Base-by-base conservation (phyloP, 2,329 filamentous ascomycete species). In the Thielaviopsis populi region DNA sequence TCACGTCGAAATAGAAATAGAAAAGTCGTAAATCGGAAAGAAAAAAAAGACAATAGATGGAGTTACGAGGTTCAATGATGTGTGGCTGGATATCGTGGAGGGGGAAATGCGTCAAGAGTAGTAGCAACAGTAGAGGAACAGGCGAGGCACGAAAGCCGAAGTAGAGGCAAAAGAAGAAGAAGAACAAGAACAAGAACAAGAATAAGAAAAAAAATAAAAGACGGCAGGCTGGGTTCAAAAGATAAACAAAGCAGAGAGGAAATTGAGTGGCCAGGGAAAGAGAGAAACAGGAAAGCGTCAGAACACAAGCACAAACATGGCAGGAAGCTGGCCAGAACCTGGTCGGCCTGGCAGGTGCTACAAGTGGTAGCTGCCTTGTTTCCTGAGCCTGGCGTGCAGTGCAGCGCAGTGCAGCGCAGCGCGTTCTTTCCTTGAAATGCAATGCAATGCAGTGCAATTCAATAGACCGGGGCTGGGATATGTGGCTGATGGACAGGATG, bases 131-230 rank as follows among this genome's bases (percentile, higher is more conserved):
- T 60, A 66, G 63, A 63, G 64, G 68, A 15, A 27, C 15, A 3
- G 17, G 42, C 42, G 48, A 59, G 50, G 41, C 30, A 22, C 61
- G 27, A 43, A 46, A 40, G 65, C 40, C 46, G 62, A 61, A 24
- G 53, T 61, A 58, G 48, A 65, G 43, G 58, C 59, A 66, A 41
- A 30, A 27, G 22, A 17, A 54, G 41, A 59, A 30, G 54, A 53
- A 62, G 62, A 48, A 62, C 59, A 33, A 62, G 61, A 48, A 69
- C 67, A 68, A 67, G 63, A 66, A 63, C 4, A 37, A 37, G 33
- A 64, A 66, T 64, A 65, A 66, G 68, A 69, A 67, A 63, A 48
- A 61, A 66, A 68, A 69, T 66, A 63, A 48, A 61, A 62, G 62
- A 62, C 8, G 42, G 59, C 59, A 41, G 41, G 42, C 24, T 22